Evolutionary conservation across 1,284 basidiomycete species (phyloP), one percentile per base, ranked within the genome.

Genomic region (Boletus hoseneyae): DNA sequence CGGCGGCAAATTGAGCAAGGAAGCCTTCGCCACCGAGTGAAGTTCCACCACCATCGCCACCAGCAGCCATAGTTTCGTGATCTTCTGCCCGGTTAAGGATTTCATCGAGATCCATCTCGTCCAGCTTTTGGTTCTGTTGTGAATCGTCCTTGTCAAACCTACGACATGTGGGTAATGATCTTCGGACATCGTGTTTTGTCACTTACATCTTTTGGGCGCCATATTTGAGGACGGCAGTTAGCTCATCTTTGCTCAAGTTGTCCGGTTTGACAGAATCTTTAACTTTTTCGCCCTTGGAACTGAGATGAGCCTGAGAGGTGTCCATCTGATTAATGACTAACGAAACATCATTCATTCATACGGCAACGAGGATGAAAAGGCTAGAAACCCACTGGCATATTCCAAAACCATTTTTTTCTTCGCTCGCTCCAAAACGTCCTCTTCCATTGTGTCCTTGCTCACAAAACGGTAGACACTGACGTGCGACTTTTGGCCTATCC

Each of bases 401-500:
- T 99, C 97, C 58, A 99, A 77, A 48, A 99, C 93, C 96, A 99
- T 99, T 77, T 99, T 99, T 75, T 95, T 90, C 80, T 97, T 96
- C 16, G 97, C 97, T 38, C 95, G 83, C 73, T 99, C 96, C 36
- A 99, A 80, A 21, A 99, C 91, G 64, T 99, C 96, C 72, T 99
- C 97, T 70, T 99, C 97, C 79, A 99, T 95, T 13, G 96, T 99
- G 66, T 97, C 96, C 73, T 99, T 98, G 65, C 93, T 96, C 63
- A 99, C 93, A 65, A 99, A 90, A 37, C 96, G 88, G 72, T 97
- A 99, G 44, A 99, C 97, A 67, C 87, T 97, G 63, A 99, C 97
- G 70, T 99, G 96, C 47, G 90, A 90, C 72, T 98, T 98, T 72
- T 99, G 90, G 16, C 96, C 92, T 63, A 97, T 97, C 57, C 94